Conservation (phyloP, 2,329 filamentous ascomycete species). For the Colletotrichum sp. region DNA sequence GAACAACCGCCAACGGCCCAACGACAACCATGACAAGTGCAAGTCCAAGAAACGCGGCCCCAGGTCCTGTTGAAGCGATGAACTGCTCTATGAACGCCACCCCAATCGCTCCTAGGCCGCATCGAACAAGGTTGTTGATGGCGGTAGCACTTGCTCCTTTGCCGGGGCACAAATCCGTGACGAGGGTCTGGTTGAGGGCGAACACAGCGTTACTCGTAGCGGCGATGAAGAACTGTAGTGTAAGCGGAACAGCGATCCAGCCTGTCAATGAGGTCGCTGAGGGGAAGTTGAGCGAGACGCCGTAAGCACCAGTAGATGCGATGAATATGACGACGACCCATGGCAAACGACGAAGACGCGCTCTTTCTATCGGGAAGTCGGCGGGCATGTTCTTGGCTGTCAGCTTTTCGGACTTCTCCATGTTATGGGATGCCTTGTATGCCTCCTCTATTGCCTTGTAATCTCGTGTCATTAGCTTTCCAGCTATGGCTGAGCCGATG, state of each 20-base stretch:
- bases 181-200: conserved; percentile 35
- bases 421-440: conserved; percentile 9
- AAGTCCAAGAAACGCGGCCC: not conserved
- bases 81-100: not conserved
- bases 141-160: conserved; percentile 34
- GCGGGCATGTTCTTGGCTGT: conserved; percentile 28
- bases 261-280: conserved; percentile 13
- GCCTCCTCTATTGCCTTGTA: conserved; percentile 24
- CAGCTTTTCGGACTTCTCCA: conserved; percentile 27
- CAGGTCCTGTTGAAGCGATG: not conserved
- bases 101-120: not conserved
- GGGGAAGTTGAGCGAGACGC: conserved; percentile 30
- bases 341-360: conserved; percentile 42
- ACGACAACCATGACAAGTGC: not conserved
- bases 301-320: conserved; percentile 41
- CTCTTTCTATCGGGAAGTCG: conserved; percentile 48
- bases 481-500: conserved; percentile 42
- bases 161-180: conserved; percentile 35
- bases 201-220: conserved; percentile 40
- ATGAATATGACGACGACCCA: conserved; percentile 35
- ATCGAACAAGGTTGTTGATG: conserved; percentile 33
- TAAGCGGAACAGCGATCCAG: conserved; percentile 30
- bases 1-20: not conserved
- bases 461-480: conserved; percentile 45
- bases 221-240: conserved; percentile 38